Percentiles rank a stretch among this genome's conserved stretches.
phyloP scores from a whole-genome alignment of 352 stramenopile species.

The Halophytophthora batemanensis region DNA sequence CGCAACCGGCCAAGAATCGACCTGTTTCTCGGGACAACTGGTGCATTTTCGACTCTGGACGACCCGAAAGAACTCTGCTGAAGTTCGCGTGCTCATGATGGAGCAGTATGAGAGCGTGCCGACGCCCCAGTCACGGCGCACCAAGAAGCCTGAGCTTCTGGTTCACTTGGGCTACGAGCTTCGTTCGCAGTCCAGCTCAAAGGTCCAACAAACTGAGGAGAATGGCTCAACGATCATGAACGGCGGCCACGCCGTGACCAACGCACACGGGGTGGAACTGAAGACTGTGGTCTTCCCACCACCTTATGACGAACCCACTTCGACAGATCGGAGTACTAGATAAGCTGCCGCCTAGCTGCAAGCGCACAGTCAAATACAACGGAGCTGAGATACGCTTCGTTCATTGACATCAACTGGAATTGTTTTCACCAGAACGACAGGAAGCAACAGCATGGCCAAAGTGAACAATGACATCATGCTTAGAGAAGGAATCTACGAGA shows the following conservation, averaged over 20 bases:
- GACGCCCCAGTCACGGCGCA: not conserved
- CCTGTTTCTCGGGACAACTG: conserved; percentile 22
- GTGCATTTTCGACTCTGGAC: conserved; percentile 31
- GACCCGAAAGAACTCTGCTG: conserved; percentile 15
- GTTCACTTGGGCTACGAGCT: conserved; percentile 25
- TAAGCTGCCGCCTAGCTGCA: no score
- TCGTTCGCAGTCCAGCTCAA: not conserved
- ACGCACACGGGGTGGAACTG: conserved; percentile 19
- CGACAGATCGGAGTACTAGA: conserved; percentile 5
- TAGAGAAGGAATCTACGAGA: not conserved
- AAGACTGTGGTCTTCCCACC: conserved; percentile 28
- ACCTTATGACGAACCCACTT: conserved; percentile 13
- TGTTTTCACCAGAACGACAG: no score
- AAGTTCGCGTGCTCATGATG: conserved; percentile 19
- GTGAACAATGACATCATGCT: not conserved
- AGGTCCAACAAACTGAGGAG: not conserved
- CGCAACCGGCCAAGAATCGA: conserved; percentile 6
- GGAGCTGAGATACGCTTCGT: no score
- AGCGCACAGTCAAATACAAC: no score
- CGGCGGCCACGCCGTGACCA: conserved; percentile 14
- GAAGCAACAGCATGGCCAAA: not conserved
- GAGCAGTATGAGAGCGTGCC: conserved; percentile 15
- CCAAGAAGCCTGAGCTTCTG: conserved; percentile 13
- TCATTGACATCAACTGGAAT: no score
- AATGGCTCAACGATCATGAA: conserved; percentile 17